Evolutionary conservation across 495 filamentous ascomycete species (phyloP), one percentile per base, ranked within the genome.

Genomic region (Aspergillus diversus): DNA sequence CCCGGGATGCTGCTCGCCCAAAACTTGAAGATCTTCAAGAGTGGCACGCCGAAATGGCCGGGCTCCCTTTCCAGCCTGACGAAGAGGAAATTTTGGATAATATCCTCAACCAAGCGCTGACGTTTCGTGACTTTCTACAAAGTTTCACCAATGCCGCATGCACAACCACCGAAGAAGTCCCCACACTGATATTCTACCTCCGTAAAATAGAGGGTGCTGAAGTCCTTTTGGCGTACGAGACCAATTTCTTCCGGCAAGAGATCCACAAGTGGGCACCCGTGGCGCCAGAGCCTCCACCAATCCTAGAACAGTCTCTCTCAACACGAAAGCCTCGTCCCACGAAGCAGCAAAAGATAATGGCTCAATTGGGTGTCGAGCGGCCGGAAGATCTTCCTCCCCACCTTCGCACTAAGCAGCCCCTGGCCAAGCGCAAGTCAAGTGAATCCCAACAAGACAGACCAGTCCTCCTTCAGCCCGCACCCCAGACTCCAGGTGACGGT

Each of bases 141-240:
- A 79, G 83, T 39, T 89, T 91, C 75, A 92, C 93, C 72, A 96
- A 92, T 71, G 88, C 88, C 3, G 81, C 90, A 6, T 86, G 92
- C 68, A 87, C 87, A 11, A 96, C 91, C 1, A 86, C 89, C 7
- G 90, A 93, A 63, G 96, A 99, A 74, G 87, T 92, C 7, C 88
- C 91, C 11, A 92, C 89, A 0, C 88, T 97, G 77, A 88, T 96
- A n/a, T 99, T 99, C 77, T 97, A 97, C 66, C 83, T 99, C 34
- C 91, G 95, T 51, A 99, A 99, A 79, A 95, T 99, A 47, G 96
- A 99, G 78, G 95, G 95, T 8, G 96, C 95, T 12, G 95, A 99
- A 73, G 93, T 99, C 52, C 84, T 99, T 7, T 76, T 99, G 9
- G 85, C 93, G 3, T 89, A 89, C 58, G 95, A 99, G 76, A 97